Percentiles rank a stretch among this genome's conserved stretches.
phyloP scores from a whole-genome alignment of 2,329 filamentous ascomycete genomes.

The Plectosphaerella sp. region DNA sequence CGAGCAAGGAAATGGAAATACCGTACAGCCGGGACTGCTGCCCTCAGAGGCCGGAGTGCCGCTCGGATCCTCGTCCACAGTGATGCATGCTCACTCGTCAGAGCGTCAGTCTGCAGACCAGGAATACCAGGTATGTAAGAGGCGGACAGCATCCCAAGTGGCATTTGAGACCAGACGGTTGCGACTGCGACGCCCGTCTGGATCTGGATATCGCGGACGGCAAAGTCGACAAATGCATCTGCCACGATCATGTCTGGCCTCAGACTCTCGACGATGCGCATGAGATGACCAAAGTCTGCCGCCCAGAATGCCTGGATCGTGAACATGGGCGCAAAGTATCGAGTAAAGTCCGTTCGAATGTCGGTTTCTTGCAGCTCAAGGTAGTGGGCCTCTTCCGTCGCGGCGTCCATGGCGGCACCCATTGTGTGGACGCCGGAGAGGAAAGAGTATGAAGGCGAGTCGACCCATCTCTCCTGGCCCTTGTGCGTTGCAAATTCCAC shows the following conservation, averaged over 20 bases:
- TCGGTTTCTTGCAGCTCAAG: conserved; percentile 26
- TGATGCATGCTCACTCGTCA: conserved; percentile 33
- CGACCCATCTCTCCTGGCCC: conserved; percentile 1
- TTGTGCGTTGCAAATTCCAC: background rate
- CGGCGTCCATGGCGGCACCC: conserved; percentile 17
- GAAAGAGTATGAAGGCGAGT: background rate
- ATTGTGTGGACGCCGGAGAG: conserved; percentile 14
- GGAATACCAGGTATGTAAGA: conserved; percentile 36
- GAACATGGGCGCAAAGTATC: conserved; percentile 28
- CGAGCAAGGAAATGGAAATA: conserved; percentile 17
- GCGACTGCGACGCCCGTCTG: conserved; percentile 32
- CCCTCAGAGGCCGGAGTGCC: conserved; percentile 24
- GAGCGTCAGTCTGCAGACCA: conserved; percentile 32
- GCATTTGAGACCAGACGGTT: conserved; percentile 36
- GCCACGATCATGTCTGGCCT: conserved; percentile 34
- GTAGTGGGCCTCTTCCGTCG: conserved; percentile 27
- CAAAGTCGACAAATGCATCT: conserved; percentile 36
- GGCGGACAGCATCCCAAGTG: conserved; percentile 27
- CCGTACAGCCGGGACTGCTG: conserved; percentile 8
- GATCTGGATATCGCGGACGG: conserved; percentile 31
- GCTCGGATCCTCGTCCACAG: conserved; percentile 29
- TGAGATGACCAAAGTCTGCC: conserved; percentile 18
- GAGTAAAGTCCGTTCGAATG: conserved; percentile 22
- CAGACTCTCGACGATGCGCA: conserved; percentile 14
- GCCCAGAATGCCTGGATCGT: conserved; percentile 32